Percentiles rank a stretch among this genome's conserved stretches.
Evolutionary conservation across 805 yeast genomes (phyloP).

Genomic region (Saturnispora ahearnii): DNA sequence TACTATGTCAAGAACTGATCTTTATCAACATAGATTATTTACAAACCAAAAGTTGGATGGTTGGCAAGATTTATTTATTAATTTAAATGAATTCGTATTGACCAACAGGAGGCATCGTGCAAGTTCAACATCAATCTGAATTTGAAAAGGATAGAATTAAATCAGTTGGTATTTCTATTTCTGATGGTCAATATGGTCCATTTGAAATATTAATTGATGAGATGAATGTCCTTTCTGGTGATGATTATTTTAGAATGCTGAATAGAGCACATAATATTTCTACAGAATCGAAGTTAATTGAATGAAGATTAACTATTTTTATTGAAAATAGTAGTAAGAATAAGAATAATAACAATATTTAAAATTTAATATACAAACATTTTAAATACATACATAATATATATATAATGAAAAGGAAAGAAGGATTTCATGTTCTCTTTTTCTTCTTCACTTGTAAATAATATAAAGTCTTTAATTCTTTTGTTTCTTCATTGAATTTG

Average conservation of each 20-base stretch:
- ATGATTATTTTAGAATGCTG: slow-evolving; percentile 36
- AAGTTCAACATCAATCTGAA: slow-evolving; percentile 45
- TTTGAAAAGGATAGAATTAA: slow-evolving; percentile 57
- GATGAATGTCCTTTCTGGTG: slow-evolving; percentile 59
- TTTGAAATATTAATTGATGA: slow-evolving; percentile 61
- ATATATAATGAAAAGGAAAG: background rate
- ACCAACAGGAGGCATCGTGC: slow-evolving; percentile 67
- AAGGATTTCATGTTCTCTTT: background rate
- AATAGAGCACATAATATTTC: slow-evolving; percentile 8
- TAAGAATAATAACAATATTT: background rate
- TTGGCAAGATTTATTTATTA: slow-evolving; percentile 79
- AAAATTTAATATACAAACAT: background rate
- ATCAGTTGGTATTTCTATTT: slow-evolving; percentile 68
- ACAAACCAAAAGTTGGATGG: slow-evolving; percentile 40
- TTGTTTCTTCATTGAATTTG: background rate
- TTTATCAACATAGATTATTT: slow-evolving; percentile 75
- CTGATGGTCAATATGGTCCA: slow-evolving; percentile 74
- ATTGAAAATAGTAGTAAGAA: background rate
- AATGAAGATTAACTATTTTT: background rate
- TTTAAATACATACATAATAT: background rate
- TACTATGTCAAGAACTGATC: slow-evolving; percentile 65
- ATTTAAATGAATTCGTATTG: slow-evolving; percentile 69
- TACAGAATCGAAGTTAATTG: background rate
- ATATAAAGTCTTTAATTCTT: background rate
- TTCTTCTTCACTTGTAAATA: background rate